Evolutionary conservation across 208 protist genomes (phyloP), one percentile per base, ranked within the genome.

Genomic region (Acanthamoeba culbertsoni): DNA sequence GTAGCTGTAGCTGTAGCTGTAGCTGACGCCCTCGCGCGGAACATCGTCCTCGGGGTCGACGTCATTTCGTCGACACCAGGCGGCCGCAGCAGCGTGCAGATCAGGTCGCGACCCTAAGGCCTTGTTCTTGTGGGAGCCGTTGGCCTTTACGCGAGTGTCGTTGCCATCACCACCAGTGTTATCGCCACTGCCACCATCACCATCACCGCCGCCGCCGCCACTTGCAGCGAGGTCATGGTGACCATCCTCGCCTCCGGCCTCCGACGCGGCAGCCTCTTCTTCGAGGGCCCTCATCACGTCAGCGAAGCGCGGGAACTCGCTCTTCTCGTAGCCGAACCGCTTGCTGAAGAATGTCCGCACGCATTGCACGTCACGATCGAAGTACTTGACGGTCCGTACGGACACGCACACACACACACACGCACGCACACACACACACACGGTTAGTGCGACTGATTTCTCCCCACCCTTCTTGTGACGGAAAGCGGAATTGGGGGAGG

Each of bases 331-430:
- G 79, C 96, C 96, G 93, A 99, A 99, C 37, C 97, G 96, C 51
- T 98, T 97, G 45, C 96, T 93, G 94, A 99, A 99, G 93, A 99
- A 99, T 23, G 95, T 97, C 43, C 97, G 96, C 35, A 99, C 96
- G 94, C 99, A 99, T 26, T 98, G 88, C n/a, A 99, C 98, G 97
- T 99, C 99, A 48, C 99, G 98, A 65, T 99, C 96, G 95, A 99
- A 99, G 65, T 98, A 98, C 55, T 90, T 95, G n/a, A 23, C 46
- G 42, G 37, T 33, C 14, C 53, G 71, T 20, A 93, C 42, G 53
- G 42, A 82, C 31, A 8, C 4, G 28, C n/a, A 12, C 18, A 79
- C 35, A 75, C 16, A 16, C 26, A 43, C 20, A 28, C 23, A n/a
- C n/a, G 37, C 16, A 16, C 35, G 26, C 46, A 43, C 37, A 82